Conservation (phyloP, 1,139 yeast species). For the Wickerhamomyces sp. region DNA sequence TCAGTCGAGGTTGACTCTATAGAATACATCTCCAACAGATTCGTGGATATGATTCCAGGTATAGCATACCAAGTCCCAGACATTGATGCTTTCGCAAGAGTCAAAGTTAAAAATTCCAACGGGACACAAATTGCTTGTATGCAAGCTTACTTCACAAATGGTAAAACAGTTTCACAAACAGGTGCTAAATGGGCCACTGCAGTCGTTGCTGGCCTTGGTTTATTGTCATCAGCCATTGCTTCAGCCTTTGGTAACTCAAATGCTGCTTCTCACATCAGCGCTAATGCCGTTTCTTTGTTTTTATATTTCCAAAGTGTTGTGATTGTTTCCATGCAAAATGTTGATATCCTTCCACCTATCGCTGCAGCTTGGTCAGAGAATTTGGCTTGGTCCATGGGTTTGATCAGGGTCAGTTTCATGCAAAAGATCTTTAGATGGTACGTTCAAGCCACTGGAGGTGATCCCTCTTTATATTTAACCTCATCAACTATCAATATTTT, state of each 20-base stretch:
- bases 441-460: conserved; percentile 74
- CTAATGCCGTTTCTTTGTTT: conserved; percentile 69
- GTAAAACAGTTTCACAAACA: conserved; percentile 67
- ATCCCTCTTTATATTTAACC: conserved; percentile 55
- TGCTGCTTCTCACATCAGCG: conserved; percentile 74
- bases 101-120: conserved; percentile 35
- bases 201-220: conserved; percentile 71
- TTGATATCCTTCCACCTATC: conserved; percentile 71
- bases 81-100: conserved; percentile 66
- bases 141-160: conserved; percentile 64
- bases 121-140: conserved; percentile 56
- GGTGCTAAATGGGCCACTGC: conserved; percentile 88
- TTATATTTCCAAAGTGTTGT: conserved; percentile 76
- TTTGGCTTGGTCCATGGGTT: conserved; percentile 83
- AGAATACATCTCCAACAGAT: conserved; percentile 44
- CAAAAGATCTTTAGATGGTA: conserved; percentile 78
- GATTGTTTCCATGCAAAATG: conserved; percentile 66
- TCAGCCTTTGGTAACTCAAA: conserved; percentile 74
- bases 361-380: conserved; percentile 80
- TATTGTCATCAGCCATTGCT: conserved; percentile 59
- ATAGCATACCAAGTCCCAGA: conserved; percentile 75
- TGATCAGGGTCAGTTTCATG: conserved; percentile 64
- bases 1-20: conserved; percentile 61
- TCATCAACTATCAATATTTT: conserved; percentile 55
- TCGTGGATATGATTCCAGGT: conserved; percentile 54